Percentiles rank a stretch among this genome's conserved stretches.
These are phyloP conservation scores for Cyclotella baltica DNA, from an alignment of 108 stramenopile species.

Conservation along the genomic window DNA sequence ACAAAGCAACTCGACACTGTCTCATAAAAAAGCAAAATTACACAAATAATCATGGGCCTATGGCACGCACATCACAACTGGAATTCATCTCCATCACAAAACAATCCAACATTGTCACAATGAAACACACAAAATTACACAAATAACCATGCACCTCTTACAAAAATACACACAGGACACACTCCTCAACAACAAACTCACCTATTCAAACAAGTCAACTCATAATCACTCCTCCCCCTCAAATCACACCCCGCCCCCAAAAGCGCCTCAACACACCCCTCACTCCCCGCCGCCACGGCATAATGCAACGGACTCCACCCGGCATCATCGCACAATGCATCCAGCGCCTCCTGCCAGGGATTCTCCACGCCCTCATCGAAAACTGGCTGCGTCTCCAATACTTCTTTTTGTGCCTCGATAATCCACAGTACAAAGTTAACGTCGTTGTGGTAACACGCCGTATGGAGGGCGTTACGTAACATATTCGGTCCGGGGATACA, in stretches of 20 bases:
- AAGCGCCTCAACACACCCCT: constrained; percentile 66
- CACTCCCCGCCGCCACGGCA: constrained; percentile 71
- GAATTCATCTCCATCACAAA: neutral
- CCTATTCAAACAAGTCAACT: constrained; percentile 64
- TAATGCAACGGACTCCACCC: constrained; percentile 87
- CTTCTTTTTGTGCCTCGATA: constrained; percentile 6
- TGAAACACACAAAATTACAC: too few species aligned
- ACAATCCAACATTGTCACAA: too few species aligned
- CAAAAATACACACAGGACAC: too few species aligned
- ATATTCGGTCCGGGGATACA: constrained; percentile 21
- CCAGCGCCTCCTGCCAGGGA: constrained; percentile 29
- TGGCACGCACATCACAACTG: too few species aligned
- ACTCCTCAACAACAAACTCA: constrained; percentile 33
- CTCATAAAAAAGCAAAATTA: constrained; percentile 11
- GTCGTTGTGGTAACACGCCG: constrained; percentile 41
- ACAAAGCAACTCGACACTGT: too few species aligned
- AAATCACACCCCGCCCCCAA: constrained; percentile 58
- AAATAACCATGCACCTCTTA: too few species aligned
- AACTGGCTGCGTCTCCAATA: neutral
- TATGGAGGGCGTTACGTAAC: constrained; percentile 38
- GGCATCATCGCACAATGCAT: constrained; percentile 71
- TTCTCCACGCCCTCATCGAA: constrained; percentile 8
- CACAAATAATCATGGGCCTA: too few species aligned
- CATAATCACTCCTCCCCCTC: constrained; percentile 46
- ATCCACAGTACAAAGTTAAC: constrained; percentile 40